phyloP scores from a whole-genome alignment of 148 eudicot species.

The Fagopyrum esculentum region DNA sequence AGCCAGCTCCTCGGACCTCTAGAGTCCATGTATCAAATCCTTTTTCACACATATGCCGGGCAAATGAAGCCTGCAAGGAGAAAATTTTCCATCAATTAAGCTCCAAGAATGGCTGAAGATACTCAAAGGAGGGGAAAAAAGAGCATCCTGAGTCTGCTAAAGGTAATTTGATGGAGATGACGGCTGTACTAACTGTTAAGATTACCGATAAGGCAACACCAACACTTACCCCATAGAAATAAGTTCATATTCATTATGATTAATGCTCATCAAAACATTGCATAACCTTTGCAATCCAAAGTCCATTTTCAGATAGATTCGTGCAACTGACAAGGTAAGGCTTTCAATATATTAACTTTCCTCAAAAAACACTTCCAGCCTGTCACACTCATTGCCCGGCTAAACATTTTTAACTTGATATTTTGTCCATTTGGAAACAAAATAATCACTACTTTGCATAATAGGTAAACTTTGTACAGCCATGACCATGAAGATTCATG shows the following conservation, averaged over 20 bases:
- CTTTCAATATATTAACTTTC: neutral
- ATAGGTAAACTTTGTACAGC: neutral
- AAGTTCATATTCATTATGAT: neutral
- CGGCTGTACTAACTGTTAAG: neutral
- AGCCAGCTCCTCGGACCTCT: slow-evolving; percentile 66
- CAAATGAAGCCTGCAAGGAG: slow-evolving; percentile 44
- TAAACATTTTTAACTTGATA: neutral
- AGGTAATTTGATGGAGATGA: neutral
- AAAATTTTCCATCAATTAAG: neutral
- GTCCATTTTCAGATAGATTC: no score
- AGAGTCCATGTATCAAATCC: slow-evolving; percentile 74
- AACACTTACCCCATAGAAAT: neutral
- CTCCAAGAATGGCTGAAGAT: neutral
- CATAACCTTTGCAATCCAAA: neutral
- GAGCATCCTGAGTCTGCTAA: neutral
- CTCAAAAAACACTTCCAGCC: neutral
- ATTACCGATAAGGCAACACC: neutral
- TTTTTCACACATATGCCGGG: slow-evolving; percentile 53
- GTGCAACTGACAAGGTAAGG: no score
- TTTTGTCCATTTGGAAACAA: neutral
- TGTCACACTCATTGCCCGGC: neutral
- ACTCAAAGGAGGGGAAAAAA: neutral
- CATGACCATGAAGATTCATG: no score
- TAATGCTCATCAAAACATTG: neutral
- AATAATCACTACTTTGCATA: neutral